Evolutionary conservation across 306 rosid genomes (phyloP).

Genomic region (Medicago truncatula): MtrunA17r5.0-ANR NC_053045.1:45753501-45754000

Average conservation of each 20-base stretch:
- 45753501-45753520: slow-evolving; percentile 62
- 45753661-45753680: slow-evolving; percentile 29
- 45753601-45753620: slow-evolving; percentile 60
- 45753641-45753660: slow-evolving; percentile 21
- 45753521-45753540: slow-evolving; percentile 72
- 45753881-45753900: slow-evolving; percentile 37
- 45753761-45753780: slow-evolving; percentile 13
- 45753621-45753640: slow-evolving; percentile 34
- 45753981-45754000: slow-evolving; percentile 6
- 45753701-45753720: slow-evolving; percentile 20
- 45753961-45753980: slow-evolving; percentile 17
- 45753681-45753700: slow-evolving; percentile 34
- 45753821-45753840: slow-evolving; percentile 55
- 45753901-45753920: slow-evolving; percentile 23
- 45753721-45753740: slow-evolving; percentile 20
- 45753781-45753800: slow-evolving; percentile 58
- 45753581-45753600: slow-evolving; percentile 78
- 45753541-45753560: slow-evolving; percentile 74
- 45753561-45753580: slow-evolving; percentile 80
- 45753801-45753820: slow-evolving; percentile 58
- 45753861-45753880: slow-evolving; percentile 45
- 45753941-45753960: background rate
- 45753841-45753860: slow-evolving; percentile 59
- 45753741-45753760: slow-evolving; percentile 6
- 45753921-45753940: background rate